Conservation (phyloP, 345 rosid genomes). For the Eucalyptus lansdowneana region DNA sequence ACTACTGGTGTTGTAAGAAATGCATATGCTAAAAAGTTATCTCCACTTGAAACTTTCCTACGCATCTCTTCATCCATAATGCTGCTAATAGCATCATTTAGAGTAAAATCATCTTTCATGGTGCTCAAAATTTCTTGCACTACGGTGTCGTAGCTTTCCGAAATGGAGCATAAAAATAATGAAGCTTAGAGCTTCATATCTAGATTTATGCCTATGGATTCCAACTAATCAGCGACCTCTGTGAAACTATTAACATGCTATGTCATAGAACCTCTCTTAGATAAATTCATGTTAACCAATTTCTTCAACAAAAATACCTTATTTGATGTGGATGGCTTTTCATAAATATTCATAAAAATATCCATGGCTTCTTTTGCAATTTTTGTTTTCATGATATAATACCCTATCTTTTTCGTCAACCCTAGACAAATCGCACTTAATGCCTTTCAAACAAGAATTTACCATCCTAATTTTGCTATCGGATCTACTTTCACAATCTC, state of each 20-base stretch:
- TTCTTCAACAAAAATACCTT: neutral
- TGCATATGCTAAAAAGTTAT: neutral
- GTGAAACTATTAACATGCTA: neutral
- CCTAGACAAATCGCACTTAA: too few species aligned
- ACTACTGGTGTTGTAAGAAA: fast-evolving
- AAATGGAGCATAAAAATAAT: neutral
- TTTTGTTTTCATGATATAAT: too few species aligned
- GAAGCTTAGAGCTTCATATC: neutral
- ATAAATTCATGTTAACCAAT: too few species aligned
- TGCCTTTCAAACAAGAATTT: too few species aligned
- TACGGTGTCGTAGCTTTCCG: neutral
- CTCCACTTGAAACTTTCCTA: neutral
- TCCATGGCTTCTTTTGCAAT: too few species aligned
- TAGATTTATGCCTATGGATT: neutral
- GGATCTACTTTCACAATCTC: neutral
- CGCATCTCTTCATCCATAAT: neutral
- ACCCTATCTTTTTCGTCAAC: too few species aligned
- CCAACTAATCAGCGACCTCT: fast-evolving
- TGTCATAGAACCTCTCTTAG: neutral
- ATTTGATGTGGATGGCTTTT: too few species aligned
- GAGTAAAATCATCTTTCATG: neutral
- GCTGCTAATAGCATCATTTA: neutral
- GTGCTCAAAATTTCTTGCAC: too few species aligned
- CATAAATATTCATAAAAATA: too few species aligned
- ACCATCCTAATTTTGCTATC: too few species aligned